phyloP scores from a whole-genome alignment of 2,329 filamentous ascomycete genomes.

The Penicillium palitans region DNA sequence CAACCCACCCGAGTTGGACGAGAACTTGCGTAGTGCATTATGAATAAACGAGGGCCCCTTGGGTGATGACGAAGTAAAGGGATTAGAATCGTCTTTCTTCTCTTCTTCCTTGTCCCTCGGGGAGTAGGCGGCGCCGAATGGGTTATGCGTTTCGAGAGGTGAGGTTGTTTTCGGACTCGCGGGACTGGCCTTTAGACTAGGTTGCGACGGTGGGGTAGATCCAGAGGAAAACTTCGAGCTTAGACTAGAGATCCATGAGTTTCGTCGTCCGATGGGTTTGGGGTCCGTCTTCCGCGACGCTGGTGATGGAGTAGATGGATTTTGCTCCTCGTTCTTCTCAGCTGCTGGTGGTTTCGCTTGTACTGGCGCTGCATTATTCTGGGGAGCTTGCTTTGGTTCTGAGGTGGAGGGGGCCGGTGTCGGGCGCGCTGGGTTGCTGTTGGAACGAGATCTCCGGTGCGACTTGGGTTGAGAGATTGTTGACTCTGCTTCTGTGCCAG shows the following conservation, averaged over 20 bases:
- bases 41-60: slow-evolving; percentile 73
- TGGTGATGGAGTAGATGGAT: slow-evolving; percentile 23
- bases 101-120: slow-evolving; percentile 48
- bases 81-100: slow-evolving; percentile 35
- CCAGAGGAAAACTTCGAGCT: slow-evolving; percentile 83
- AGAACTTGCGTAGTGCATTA: slow-evolving; percentile 76
- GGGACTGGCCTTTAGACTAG: slow-evolving; percentile 33
- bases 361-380: slow-evolving; percentile 16
- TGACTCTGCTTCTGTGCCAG: slow-evolving; percentile 26
- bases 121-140: slow-evolving; percentile 46
- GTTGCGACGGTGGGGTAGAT: slow-evolving; percentile 43
- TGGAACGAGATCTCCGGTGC: slow-evolving; percentile 28
- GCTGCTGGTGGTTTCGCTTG: slow-evolving; percentile 20
- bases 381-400: slow-evolving; percentile 17
- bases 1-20: slow-evolving; percentile 55
- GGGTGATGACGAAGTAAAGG: slow-evolving; percentile 64
- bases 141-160: slow-evolving; percentile 44
- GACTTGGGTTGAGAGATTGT: slow-evolving; percentile 16
- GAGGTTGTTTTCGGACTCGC: slow-evolving; percentile 33
- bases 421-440: slow-evolving; percentile 23
- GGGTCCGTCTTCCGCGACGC: slow-evolving; percentile 29
- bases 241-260: slow-evolving; percentile 91
- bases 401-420: slow-evolving; percentile 13
- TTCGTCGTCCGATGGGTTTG: slow-evolving; percentile 53
- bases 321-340: slow-evolving; percentile 27